phyloP scores from a whole-genome alignment of 176 grass and related monocot genomes.

The Lolium perenne region DNA sequence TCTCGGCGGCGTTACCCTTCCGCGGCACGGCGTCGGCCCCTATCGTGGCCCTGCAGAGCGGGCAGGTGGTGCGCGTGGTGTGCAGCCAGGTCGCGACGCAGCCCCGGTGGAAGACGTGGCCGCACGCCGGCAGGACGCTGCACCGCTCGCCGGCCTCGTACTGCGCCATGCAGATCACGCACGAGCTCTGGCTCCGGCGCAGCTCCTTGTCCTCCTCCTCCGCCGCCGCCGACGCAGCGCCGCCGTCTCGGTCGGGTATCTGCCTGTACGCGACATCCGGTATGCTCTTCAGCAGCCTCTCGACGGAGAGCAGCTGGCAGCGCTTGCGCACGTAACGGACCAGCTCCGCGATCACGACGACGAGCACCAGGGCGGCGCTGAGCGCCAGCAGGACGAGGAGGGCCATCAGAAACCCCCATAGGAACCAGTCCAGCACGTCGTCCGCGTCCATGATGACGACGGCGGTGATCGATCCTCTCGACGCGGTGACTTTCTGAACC shows the following conservation, averaged over 20 bases:
- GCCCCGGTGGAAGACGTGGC: conserved; percentile 35
- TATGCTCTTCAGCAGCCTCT: conserved; percentile 33
- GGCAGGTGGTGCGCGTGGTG: conserved; percentile 9
- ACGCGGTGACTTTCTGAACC: not conserved
- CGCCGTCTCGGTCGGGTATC: not conserved
- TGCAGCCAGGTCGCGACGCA: conserved; percentile 30
- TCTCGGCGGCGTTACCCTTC: not conserved
- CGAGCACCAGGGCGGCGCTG: not conserved
- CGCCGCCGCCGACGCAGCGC: too few species aligned
- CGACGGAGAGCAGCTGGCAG: not conserved
- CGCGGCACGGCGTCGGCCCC: not conserved
- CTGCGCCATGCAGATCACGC: conserved; percentile 9
- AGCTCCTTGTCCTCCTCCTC: not conserved
- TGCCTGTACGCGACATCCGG: conserved; percentile 19
- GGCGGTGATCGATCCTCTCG: not conserved
- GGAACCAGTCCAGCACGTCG: not conserved
- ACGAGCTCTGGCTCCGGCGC: conserved; percentile 1
- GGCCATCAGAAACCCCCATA: not conserved
- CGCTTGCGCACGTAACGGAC: not conserved
- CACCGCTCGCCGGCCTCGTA: conserved; percentile 39
- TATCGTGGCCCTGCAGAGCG: conserved; percentile 13
- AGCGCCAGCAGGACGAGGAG: not conserved
- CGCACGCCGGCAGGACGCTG: conserved; percentile 29
- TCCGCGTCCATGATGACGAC: conserved; percentile 6
- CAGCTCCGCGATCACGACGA: not conserved